Conservation (phyloP, 2,329 filamentous ascomycete genomes). For the Akanthomyces uredinophilus region DNA sequence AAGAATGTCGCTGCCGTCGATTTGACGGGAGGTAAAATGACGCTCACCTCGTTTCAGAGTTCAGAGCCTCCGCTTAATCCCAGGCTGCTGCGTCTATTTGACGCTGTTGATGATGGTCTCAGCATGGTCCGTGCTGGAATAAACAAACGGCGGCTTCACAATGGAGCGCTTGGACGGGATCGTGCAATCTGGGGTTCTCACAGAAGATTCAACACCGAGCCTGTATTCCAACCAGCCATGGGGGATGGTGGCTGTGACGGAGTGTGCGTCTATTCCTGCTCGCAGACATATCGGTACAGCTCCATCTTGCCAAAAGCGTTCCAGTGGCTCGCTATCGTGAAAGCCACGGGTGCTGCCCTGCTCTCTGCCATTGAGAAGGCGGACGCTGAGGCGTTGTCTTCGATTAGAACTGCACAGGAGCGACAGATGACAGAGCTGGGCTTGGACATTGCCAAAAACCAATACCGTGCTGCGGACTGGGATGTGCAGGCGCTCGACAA, state of each 20-base stretch:
- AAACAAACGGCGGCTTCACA: not conserved
- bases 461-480: constrained; percentile 12
- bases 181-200: constrained; percentile 8
- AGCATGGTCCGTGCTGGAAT: not conserved
- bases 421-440: constrained; percentile 9
- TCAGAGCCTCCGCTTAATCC: constrained; percentile 5
- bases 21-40: constrained; percentile 8
- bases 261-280: constrained; percentile 2
- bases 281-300: constrained; percentile 7
- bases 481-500: constrained; percentile 12
- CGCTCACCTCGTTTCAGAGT: not conserved
- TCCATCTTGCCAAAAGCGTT: constrained; percentile 2
- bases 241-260: not conserved
- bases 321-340: constrained; percentile 7
- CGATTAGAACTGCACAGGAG: constrained; percentile 1
- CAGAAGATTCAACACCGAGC: not conserved
- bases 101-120: not conserved
- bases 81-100: constrained; percentile 1
- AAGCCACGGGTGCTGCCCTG: constrained; percentile 4
- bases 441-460: constrained; percentile 7
- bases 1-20: not conserved
- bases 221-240: not conserved
- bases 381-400: constrained; percentile 1
- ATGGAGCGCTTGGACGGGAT: constrained; percentile 1
- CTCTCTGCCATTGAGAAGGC: constrained; percentile 9